Evolutionary conservation across 2,329 filamentous ascomycete species (phyloP).

Genomic region (Alternaria angustiovoidea): DNA sequence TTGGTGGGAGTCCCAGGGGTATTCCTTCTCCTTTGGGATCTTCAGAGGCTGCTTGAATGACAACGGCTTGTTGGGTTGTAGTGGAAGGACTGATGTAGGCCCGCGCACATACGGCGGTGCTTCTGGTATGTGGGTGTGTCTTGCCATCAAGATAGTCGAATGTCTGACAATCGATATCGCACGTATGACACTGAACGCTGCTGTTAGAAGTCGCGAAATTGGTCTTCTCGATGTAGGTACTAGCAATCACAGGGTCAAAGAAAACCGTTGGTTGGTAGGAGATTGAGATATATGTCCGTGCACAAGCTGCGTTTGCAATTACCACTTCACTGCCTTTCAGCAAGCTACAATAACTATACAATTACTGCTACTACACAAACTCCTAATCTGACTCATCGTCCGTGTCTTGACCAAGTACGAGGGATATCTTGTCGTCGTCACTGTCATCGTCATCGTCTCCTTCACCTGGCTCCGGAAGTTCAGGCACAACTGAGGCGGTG

Average conservation of each 20-base stretch:
- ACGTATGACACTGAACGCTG: neutral
- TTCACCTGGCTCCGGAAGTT: slow-evolving; percentile 26
- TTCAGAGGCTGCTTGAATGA: neutral
- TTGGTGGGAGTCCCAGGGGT: slow-evolving; percentile 23
- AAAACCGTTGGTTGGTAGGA: neutral
- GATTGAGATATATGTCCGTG: slow-evolving; percentile 10
- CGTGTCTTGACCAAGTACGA: slow-evolving; percentile 47
- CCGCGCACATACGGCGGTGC: neutral
- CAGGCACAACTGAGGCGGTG: slow-evolving; percentile 24
- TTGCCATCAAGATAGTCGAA: neutral
- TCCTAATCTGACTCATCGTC: slow-evolving; percentile 45
- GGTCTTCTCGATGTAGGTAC: neutral
- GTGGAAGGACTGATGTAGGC: neutral
- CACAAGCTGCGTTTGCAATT: slow-evolving; percentile 12
- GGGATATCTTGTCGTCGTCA: slow-evolving; percentile 39
- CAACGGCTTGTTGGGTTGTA: neutral
- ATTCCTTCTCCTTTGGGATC: neutral
- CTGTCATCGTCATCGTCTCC: slow-evolving; percentile 28
- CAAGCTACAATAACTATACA: neutral
- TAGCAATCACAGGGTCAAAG: neutral
- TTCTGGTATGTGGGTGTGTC: neutral
- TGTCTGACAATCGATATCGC: too few relatives aligned
- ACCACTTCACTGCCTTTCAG: slow-evolving; percentile 6
- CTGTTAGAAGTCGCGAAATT: neutral
- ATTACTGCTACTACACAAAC: neutral